Evolutionary conservation across 2,329 filamentous ascomycete genomes (phyloP).

Genomic region (Botrytis squamosa): DNA sequence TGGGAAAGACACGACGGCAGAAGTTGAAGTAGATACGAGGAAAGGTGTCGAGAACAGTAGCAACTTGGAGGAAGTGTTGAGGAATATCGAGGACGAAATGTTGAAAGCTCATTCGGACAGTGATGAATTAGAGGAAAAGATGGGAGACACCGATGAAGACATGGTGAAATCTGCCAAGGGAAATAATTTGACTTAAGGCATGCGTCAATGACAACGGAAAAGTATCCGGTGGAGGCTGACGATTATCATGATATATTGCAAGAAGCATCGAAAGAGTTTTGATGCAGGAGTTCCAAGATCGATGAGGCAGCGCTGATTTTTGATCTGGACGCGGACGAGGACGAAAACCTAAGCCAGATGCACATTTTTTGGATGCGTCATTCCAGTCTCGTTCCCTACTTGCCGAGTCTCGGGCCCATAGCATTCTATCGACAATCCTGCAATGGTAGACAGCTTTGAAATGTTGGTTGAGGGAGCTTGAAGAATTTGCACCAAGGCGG

Average conservation of each 20-base stretch:
- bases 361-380: neutral
- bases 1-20: neutral
- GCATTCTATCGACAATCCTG: neutral
- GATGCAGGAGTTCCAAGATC: neutral
- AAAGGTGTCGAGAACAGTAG: neutral
- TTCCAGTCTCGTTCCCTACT: neutral
- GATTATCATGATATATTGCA: neutral
- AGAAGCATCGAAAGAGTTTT: neutral
- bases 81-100: neutral
- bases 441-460: neutral
- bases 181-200: neutral
- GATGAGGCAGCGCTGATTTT: neutral
- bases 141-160: neutral
- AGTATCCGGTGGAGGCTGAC: neutral
- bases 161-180: neutral
- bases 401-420: neutral
- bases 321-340: neutral
- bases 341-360: neutral
- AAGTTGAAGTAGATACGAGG: neutral
- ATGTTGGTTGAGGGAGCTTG: neutral
- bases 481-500: neutral
- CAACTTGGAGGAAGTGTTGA: neutral
- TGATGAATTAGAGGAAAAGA: neutral
- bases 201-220: neutral
- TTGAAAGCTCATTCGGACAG: neutral